Percentiles rank a stretch among this genome's conserved stretches.
Evolutionary conservation across 208 protist species (phyloP).

Genomic region (Strigomonas galati): DNA sequence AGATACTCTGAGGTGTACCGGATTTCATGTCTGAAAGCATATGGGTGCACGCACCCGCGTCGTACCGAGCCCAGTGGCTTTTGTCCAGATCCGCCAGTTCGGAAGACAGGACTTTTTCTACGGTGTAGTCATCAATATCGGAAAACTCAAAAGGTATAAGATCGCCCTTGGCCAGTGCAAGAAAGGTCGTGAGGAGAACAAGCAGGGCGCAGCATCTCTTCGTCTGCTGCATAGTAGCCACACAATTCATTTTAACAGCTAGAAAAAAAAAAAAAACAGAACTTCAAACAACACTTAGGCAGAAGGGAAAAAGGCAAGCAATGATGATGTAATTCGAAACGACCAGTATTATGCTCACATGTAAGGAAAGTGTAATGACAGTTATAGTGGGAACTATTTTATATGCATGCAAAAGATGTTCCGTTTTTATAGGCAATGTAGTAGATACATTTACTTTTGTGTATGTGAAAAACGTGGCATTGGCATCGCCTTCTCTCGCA

Average conservation of each 20-base stretch:
- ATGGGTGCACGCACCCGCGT: not conserved
- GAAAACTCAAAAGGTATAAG: not conserved
- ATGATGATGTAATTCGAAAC: not conserved
- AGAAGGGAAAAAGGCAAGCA: not conserved
- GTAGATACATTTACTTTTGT: not conserved
- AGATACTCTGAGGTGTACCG: not conserved
- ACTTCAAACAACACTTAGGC: not conserved
- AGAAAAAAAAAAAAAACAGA: not conserved
- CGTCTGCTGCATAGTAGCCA: too few species aligned
- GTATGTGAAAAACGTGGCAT: slow-evolving; percentile 30
- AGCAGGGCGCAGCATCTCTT: not conserved
- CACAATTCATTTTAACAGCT: too few species aligned
- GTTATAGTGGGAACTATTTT: too few species aligned
- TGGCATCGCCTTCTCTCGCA: slow-evolving; percentile 21
- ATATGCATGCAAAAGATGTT: too few species aligned
- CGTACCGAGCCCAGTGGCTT: slow-evolving; percentile 2
- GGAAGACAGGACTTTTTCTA: not conserved
- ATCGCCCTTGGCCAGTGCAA: not conserved
- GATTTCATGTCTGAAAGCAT: not conserved
- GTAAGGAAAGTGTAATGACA: not conserved
- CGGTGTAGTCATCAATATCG: not conserved
- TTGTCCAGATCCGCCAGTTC: not conserved
- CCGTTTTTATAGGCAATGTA: too few species aligned
- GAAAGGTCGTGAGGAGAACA: not conserved
- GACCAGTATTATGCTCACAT: not conserved